phyloP scores from a whole-genome alignment of 1,139 yeast genomes.

The Maudiozyma humilis region DNA sequence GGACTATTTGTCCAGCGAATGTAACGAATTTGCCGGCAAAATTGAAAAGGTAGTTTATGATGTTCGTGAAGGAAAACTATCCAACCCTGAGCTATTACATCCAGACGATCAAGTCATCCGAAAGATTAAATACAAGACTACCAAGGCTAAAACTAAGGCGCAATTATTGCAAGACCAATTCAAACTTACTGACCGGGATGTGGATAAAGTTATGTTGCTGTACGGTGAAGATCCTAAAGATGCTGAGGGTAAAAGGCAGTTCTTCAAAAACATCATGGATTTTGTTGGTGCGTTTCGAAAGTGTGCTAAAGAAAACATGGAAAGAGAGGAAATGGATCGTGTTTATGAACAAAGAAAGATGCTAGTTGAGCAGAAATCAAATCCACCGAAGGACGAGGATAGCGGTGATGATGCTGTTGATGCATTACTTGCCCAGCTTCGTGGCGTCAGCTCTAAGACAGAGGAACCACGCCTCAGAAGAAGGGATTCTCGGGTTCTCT shows the following conservation, averaged over 20 bases:
- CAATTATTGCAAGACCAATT: slow-evolving; percentile 49
- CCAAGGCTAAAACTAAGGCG: slow-evolving; percentile 56
- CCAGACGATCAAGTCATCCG: slow-evolving; percentile 64
- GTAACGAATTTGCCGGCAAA: slow-evolving; percentile 50
- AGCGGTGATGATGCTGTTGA: slow-evolving; percentile 22
- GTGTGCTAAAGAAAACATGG: slow-evolving; percentile 68
- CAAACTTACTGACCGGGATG: slow-evolving; percentile 45
- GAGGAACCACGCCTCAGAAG: slow-evolving; percentile 16
- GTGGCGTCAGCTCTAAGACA: slow-evolving; percentile 17
- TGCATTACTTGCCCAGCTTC: slow-evolving; percentile 21
- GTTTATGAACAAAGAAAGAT: slow-evolving; percentile 64
- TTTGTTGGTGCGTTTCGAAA: slow-evolving; percentile 69
- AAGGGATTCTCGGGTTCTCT: slow-evolving; percentile 9
- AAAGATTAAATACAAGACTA: slow-evolving; percentile 45
- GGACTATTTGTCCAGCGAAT: slow-evolving; percentile 68
- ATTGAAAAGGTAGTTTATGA: slow-evolving; percentile 51
- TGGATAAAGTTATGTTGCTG: slow-evolving; percentile 57
- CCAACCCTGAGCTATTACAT: slow-evolving; percentile 59
- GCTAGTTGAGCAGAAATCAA: slow-evolving; percentile 40
- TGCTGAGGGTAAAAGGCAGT: slow-evolving; percentile 50
- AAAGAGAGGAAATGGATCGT: slow-evolving; percentile 71
- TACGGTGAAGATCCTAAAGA: slow-evolving; percentile 78
- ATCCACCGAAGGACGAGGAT: slow-evolving; percentile 7
- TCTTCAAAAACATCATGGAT: slow-evolving; percentile 64
- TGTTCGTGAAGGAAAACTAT: slow-evolving; percentile 61